Percentiles rank a stretch among this genome's conserved stretches.
Conservation (phyloP, 805 yeast species). For the Wickerhamiella azymoides region DNA sequence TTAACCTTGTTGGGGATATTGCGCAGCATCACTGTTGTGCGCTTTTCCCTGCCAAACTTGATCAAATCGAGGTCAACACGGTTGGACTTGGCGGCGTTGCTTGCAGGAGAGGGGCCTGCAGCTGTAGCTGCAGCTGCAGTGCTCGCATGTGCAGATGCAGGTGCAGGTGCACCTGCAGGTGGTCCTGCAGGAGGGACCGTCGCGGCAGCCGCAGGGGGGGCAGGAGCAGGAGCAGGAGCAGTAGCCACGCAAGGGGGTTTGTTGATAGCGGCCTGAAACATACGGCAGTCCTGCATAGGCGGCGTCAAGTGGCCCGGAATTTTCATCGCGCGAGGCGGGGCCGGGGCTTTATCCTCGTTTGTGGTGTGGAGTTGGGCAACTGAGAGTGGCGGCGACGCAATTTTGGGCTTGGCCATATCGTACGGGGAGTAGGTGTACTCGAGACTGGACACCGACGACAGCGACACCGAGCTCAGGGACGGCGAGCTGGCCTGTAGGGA, state of each 20-base stretch:
- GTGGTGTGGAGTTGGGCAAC: background rate
- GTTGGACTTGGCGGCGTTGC: background rate
- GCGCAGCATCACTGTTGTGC: conserved; percentile 39
- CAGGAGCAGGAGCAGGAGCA: background rate
- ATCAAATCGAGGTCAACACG: conserved; percentile 4
- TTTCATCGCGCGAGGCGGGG: background rate
- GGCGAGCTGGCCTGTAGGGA: background rate
- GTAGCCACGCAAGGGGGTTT: too few species aligned
- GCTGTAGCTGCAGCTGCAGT: background rate
- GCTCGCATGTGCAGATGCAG: background rate
- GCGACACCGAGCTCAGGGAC: background rate
- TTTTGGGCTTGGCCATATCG: background rate
- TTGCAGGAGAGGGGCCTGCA: background rate
- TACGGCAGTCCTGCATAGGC: conserved; percentile 1
- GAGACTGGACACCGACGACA: background rate
- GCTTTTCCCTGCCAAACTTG: conserved; percentile 19
- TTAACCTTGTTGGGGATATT: conserved; percentile 41
- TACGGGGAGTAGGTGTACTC: background rate
- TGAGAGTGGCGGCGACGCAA: background rate
- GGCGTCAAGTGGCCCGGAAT: conserved; percentile 5
- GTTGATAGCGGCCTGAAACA: background rate
- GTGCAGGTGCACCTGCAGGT: background rate
- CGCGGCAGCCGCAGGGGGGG: background rate
- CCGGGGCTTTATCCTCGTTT: background rate
- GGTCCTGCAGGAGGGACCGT: background rate